Evolutionary conservation across 768 basidiomycete species (phyloP), one percentile per base, ranked within the genome.

Genomic region (Leccinum variicolor): DNA sequence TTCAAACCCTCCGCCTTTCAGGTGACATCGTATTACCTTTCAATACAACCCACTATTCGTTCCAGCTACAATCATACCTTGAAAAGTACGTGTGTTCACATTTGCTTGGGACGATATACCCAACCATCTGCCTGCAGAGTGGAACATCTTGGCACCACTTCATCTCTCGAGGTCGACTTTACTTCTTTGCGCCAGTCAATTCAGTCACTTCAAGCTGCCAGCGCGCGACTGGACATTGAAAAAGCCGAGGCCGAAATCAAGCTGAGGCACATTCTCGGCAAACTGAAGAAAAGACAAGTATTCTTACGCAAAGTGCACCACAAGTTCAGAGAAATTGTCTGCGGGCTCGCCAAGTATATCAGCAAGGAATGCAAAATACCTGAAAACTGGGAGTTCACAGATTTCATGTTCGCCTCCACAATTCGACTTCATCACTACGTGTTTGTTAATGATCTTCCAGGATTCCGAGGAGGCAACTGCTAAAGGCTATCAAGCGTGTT

Each of bases 21-120:
- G 85, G 90, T 62, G 79, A 83, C 11, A 76, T 89, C 52, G 71
- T 90, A 26, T 65, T 92, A 6, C 90, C 90, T 2, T 69, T 91
- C 50, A 91, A 92, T 66, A 88, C 87, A 19, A 90, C 89, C 1
- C 85, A 90, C 55, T 92, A 92, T 69, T 75, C 87, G 4, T 62
- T 82, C 15, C 86, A 90, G 66, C 75, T 91, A n/a, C 74, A 77
- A 46, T 73, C 78, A 8, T 90, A 90, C 62, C 77, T 88, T 13
- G 75, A 79, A 39, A 77, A 75, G 87, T 89, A 66, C 60, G 81
- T 64, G 2, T 21, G 15, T 29, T 52, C 19, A 26, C 29, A 9
- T n/a, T 17, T 51, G 19, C 33, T 36, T 50, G 31, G 85, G 82
- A 41, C 4, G 15, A 21, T 11, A 25, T 46, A 3, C 5, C 19